Evolutionary conservation across 495 filamentous ascomycete genomes (phyloP).

Genomic region (Friedmanniomyces simplex): DNA sequence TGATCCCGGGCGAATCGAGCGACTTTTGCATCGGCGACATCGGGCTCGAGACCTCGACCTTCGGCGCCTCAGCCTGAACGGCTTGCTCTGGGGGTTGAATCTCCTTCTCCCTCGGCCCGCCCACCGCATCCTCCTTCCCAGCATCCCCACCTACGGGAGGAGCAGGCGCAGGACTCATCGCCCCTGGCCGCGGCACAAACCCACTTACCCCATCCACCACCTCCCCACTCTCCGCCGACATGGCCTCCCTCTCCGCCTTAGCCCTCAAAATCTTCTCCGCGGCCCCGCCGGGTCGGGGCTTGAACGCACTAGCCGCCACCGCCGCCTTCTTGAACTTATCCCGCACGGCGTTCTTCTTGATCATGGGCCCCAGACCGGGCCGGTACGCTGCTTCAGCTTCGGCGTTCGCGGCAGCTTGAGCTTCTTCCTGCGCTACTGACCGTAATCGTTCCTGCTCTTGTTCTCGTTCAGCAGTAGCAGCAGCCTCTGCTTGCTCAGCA

Average conservation of each 20-base stretch:
- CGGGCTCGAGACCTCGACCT: slow-evolving; percentile 28
- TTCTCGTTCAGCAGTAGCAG: neutral
- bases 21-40: slow-evolving; percentile 9
- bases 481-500: too few species aligned
- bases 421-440: neutral
- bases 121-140: too few species aligned
- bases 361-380: slow-evolving; percentile 83
- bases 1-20: slow-evolving; percentile 6
- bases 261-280: slow-evolving; percentile 58
- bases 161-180: slow-evolving; percentile 14
- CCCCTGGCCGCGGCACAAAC: slow-evolving; percentile 67
- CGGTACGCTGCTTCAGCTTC: slow-evolving; percentile 36
- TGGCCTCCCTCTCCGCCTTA: slow-evolving; percentile 36
- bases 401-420: neutral
- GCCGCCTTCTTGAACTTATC: slow-evolving; percentile 77
- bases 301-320: slow-evolving; percentile 70
- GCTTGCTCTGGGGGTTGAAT: neutral
- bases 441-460: neutral
- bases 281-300: slow-evolving; percentile 71
- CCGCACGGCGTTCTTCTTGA: slow-evolving; percentile 69
- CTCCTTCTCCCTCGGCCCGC: neutral
- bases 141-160: neutral
- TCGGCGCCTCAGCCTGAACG: slow-evolving; percentile 18
- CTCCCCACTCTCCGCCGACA: slow-evolving; percentile 23
- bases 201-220: slow-evolving; percentile 80